Evolutionary conservation across 805 yeast genomes (phyloP), one percentile per base, ranked within the genome.

Genomic region (Myxozyma nipponensis): DNA sequence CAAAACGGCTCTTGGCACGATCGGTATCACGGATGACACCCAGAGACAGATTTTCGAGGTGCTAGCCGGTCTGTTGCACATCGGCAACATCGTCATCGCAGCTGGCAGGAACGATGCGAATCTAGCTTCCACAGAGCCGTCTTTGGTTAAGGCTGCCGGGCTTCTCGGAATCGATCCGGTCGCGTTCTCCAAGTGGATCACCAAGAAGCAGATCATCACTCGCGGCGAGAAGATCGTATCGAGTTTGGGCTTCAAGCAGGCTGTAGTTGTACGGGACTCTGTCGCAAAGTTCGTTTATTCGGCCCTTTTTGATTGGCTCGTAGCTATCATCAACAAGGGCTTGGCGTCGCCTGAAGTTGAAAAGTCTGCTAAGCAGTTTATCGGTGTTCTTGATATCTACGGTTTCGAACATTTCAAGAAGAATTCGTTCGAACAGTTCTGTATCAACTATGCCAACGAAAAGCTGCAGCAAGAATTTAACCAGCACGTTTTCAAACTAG

Each of bases 401-500:
- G 98, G 98, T 22, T 91, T 91, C 68, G 98, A 91, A 70, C 97
- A 91, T 70, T 91, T 91, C 67, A 90, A 87, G 60, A 82, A 79
- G 63, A 91, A 91, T 71, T 89, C 96, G 6, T 91, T 91, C 64
- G 98, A 91, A 71, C 98, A 91, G 69, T 91, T 91, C 70, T 91
- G 98, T 73, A 90, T 90, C 70, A 90, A 90, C 68, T 90, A 90
- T 68, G 96, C 97, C 40, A 90, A 90, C 70, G 98, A 91, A 72
- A 91, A 91, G 70, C 77, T 91, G 62, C 98, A 91, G 70, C 98
- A 91, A 70, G 97, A 91, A 68, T 91, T 91, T 70, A 91, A 90
- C 63, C 97, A 89, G 72, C 97, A 91, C 64, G 97, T 91, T 47
- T 91, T 91, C 78, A 91, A 91, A 66, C 77, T 93, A 55, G 98